Evolutionary conservation across 768 basidiomycete species (phyloP), one percentile per base, ranked within the genome.

Genomic region (Trametes sanguinea): DNA sequence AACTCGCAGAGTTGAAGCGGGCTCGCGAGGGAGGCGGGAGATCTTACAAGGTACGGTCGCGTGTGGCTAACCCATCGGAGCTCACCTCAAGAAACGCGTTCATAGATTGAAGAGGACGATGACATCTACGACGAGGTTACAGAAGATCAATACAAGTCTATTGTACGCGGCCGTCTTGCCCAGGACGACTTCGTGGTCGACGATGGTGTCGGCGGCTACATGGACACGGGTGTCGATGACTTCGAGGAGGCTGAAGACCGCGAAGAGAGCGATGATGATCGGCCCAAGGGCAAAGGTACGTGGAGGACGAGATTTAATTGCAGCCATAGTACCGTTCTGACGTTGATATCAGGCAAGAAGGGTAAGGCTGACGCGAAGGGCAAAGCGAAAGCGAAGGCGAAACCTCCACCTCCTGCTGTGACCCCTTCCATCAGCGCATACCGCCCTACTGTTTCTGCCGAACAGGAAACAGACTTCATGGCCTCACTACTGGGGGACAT

Each of bases 171-270:
- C 1, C 82, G 97, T 16, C 80, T 97, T 6, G 87, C 91, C 61
- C 78, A 80, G 66, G 94, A 98, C 65, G 97, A 99, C 73, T 99
- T 99, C 64, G 92, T 98, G 17, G 88, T 90, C 40, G 97, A 98
- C 69, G 97, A 98, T 76, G 94, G 94, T 30, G 83, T 89, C 0
- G 83, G 80, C 13, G 97, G 94, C 5, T 98, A 99, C 69, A 87
- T 89, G 73, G 97, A 99, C 77, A 93, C 97, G 71, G 97, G 97
- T 4, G 88, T 94, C 87, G 97, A 98, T 61, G 95, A 96, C 69
- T 98, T 93, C 89, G 84, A 83, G 35, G 83, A 81, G 30, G 83
- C 78, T 8, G 79, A 81, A 32, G 79, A 82, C 50, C 81, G 83
- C n/a, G 83, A 81, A 32, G 80, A 82, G 6, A 83, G 87, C 8